Evolutionary conservation across 2,329 filamentous ascomycete species (phyloP).

Genomic region (Talaromyces funiculosus): DNA sequence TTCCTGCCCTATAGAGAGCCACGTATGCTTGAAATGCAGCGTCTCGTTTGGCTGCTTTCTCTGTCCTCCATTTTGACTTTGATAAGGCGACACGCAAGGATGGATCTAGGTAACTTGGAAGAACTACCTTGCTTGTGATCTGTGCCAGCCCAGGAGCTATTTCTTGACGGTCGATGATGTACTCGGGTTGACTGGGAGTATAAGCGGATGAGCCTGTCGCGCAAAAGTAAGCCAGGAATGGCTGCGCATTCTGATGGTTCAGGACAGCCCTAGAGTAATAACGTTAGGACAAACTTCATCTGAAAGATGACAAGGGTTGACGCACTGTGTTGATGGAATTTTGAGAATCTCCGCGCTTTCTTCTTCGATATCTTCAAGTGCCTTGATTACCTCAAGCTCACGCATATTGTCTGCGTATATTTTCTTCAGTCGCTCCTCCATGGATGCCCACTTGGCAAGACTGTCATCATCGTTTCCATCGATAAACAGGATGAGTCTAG

Average conservation of each 20-base stretch:
- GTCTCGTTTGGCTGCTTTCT: constrained; percentile 70
- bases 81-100: constrained; percentile 53
- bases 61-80: constrained; percentile 58
- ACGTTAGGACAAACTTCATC: neutral
- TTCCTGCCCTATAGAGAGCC: constrained; percentile 60
- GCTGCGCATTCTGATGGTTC: constrained; percentile 65
- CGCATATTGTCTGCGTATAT: constrained; percentile 62
- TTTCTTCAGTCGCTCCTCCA: constrained; percentile 69
- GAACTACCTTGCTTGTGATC: constrained; percentile 54
- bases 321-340: constrained; percentile 24
- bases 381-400: constrained; percentile 41
- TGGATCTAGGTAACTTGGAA: constrained; percentile 66
- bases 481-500: constrained; percentile 51
- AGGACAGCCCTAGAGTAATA: constrained; percentile 53
- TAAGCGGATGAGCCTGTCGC: constrained; percentile 55
- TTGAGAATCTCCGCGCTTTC: constrained; percentile 32
- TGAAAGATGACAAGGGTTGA: neutral
- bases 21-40: constrained; percentile 76
- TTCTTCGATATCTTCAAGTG: constrained; percentile 47
- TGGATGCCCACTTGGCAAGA: constrained; percentile 53
- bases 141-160: constrained; percentile 18
- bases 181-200: constrained; percentile 63
- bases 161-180: constrained; percentile 47
- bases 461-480: constrained; percentile 27
- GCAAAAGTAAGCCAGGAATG: constrained; percentile 82